phyloP scores from a whole-genome alignment of 176 grass and related monocot species.

The Aegilops speltoides region DNA sequence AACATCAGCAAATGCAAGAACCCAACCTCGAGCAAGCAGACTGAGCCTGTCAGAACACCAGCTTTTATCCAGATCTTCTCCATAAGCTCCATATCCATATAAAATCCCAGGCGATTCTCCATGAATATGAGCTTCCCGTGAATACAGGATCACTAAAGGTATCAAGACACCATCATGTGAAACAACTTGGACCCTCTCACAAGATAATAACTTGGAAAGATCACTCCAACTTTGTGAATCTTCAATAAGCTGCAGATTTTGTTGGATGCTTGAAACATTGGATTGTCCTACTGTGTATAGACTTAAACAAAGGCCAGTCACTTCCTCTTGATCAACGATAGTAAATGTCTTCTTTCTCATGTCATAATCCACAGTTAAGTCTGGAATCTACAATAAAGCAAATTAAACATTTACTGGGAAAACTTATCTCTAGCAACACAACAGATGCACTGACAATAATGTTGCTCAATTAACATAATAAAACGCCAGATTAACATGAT shows the following conservation, averaged over 20 bases:
- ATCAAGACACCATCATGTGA: conserved; percentile 73
- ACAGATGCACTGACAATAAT: not conserved
- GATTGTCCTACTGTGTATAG: conserved; percentile 5
- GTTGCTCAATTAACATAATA: conserved; percentile 23
- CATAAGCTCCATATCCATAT: conserved; percentile 92
- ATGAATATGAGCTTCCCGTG: conserved; percentile 36
- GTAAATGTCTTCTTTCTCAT: conserved; percentile 62
- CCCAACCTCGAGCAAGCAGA: conserved; percentile 87
- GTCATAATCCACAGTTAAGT: conserved; percentile 89
- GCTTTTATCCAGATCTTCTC: conserved; percentile 93
- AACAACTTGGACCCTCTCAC: conserved; percentile 64
- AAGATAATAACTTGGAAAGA: conserved; percentile 68
- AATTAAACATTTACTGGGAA: conserved; percentile 27
- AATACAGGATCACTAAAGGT: conserved; percentile 69
- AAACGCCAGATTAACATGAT: not conserved
- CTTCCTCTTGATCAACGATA: conserved; percentile 83
- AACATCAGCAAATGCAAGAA: conserved; percentile 93
- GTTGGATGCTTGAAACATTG: conserved; percentile 33
- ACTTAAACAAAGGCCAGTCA: conserved; percentile 46
- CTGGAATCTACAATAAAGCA: conserved; percentile 57
- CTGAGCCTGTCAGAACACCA: conserved; percentile 86
- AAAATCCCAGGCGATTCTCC: conserved; percentile 70
- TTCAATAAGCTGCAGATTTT: conserved; percentile 44
- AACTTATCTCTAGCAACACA: not conserved
- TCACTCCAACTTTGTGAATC: conserved; percentile 63